Conservation (phyloP, 2,329 filamentous ascomycete species). For the Hirsutella minnesotensis region DNA sequence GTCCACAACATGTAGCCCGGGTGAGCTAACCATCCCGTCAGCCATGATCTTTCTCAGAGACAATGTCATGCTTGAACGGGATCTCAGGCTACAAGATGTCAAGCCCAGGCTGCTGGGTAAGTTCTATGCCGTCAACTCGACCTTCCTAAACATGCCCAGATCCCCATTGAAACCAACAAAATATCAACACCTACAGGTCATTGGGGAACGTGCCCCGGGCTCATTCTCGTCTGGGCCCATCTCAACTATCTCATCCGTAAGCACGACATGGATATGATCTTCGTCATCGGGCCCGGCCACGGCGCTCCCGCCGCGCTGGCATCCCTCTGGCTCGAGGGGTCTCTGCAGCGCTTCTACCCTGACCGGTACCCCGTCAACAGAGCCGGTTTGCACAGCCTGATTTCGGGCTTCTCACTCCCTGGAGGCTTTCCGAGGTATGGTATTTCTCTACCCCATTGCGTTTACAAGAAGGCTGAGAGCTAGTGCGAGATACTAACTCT, state of each 20-base stretch:
- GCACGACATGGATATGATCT: conserved; percentile 60
- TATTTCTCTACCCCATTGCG: too few species aligned
- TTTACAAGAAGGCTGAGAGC: too few species aligned
- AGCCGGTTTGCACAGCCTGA: conserved; percentile 57
- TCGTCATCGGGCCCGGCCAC: conserved; percentile 66
- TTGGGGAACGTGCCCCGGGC: conserved; percentile 68
- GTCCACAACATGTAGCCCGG: too few species aligned
- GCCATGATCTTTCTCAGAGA: not conserved
- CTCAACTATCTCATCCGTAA: conserved; percentile 76
- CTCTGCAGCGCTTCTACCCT: conserved; percentile 67
- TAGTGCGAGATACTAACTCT: too few species aligned
- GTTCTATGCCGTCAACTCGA: too few species aligned
- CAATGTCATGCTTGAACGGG: not conserved
- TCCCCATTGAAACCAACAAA: too few species aligned
- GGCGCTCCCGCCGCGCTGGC: conserved; percentile 66
- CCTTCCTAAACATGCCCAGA: too few species aligned
- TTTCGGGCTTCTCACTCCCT: conserved; percentile 75
- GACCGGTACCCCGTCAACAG: conserved; percentile 57
- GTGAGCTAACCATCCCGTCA: too few species aligned
- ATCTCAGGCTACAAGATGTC: not conserved
- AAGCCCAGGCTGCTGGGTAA: not conserved
- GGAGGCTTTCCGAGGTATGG: conserved; percentile 67
- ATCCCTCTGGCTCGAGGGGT: conserved; percentile 66
- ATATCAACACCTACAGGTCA: conserved; percentile 26
- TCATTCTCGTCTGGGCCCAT: conserved; percentile 72